Conservation (phyloP, 495 filamentous ascomycete genomes). For the Trypethelium eluteriae region DNA sequence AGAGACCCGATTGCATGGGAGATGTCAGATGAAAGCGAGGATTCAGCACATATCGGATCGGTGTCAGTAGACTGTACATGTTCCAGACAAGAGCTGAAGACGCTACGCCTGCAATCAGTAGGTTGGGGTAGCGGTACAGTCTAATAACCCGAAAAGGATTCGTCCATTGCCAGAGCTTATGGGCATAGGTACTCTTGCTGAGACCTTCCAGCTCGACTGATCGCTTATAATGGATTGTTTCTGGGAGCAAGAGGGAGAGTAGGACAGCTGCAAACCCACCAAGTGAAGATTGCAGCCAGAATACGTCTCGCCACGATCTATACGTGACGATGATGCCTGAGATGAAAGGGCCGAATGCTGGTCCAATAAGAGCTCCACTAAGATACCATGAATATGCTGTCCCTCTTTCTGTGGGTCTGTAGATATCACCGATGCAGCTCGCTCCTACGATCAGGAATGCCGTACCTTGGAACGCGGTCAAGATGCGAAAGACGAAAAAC, state of each 20-base stretch:
- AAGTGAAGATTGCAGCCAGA: constrained; percentile 64
- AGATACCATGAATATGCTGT: constrained; percentile 65
- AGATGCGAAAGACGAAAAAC: constrained; percentile 62
- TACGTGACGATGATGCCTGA: constrained; percentile 60
- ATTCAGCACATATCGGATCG: constrained; percentile 67
- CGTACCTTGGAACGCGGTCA: constrained; percentile 66
- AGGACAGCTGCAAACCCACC: constrained; percentile 50
- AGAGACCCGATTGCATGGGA: constrained; percentile 59
- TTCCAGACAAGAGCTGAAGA: constrained; percentile 61
- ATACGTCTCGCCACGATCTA: constrained; percentile 59
- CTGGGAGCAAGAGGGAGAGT: constrained; percentile 58
- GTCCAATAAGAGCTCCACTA: constrained; percentile 60
- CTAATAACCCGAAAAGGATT: constrained; percentile 55
- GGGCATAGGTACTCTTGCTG: constrained; percentile 40
- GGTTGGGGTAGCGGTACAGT: constrained; percentile 56
- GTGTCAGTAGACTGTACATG: constrained; percentile 54
- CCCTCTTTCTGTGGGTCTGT: constrained; percentile 50
- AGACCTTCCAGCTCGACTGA: constrained; percentile 49
- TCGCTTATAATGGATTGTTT: constrained; percentile 57
- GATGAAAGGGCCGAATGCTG: constrained; percentile 59
- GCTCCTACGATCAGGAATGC: constrained; percentile 59
- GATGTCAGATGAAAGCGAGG: constrained; percentile 60
- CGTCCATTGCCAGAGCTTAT: constrained; percentile 50
- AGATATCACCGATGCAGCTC: constrained; percentile 48
- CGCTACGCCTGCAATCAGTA: constrained; percentile 54